These are phyloP conservation scores for Zymoseptoria passerinii DNA, from an alignment of 2,329 filamentous ascomycete species.

Conservation along the genomic window DNA sequence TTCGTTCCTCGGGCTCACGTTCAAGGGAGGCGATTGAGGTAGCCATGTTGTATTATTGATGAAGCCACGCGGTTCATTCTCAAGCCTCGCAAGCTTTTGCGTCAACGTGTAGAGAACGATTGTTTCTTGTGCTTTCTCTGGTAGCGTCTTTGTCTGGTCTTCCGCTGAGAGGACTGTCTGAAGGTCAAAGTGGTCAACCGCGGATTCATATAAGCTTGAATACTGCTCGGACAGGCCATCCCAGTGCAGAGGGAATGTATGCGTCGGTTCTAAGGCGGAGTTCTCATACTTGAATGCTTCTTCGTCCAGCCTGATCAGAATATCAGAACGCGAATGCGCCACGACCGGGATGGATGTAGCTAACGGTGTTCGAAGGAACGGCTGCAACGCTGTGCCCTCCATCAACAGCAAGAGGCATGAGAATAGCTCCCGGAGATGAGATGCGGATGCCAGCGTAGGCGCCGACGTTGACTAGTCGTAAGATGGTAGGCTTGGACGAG, in stretches of 20 bases:
- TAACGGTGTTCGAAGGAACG: constrained; percentile 27
- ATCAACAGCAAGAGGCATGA: constrained; percentile 36
- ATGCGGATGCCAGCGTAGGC: constrained; percentile 36
- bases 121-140: constrained; percentile 31
- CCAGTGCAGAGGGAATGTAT: constrained; percentile 28
- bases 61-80: constrained; percentile 39
- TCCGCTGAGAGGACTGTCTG: constrained; percentile 7
- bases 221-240: neutral
- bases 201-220: neutral
- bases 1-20: constrained; percentile 27
- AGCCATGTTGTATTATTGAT: constrained; percentile 43
- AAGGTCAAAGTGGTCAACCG: constrained; percentile 7
- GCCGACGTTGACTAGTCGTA: constrained; percentile 40
- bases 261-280: constrained; percentile 33
- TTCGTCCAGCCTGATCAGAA: constrained; percentile 11
- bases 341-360: constrained; percentile 35
- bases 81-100: constrained; percentile 36
- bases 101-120: constrained; percentile 42
- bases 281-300: constrained; percentile 41
- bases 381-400: constrained; percentile 31
- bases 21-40: constrained; percentile 30
- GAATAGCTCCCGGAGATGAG: constrained; percentile 23
- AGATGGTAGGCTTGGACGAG: constrained; percentile 24
- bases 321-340: neutral
- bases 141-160: constrained; percentile 15